Evolutionary conservation across 192 early-diverging fungal genomes (phyloP).

Genomic region (Coemansia sp.): DNA sequence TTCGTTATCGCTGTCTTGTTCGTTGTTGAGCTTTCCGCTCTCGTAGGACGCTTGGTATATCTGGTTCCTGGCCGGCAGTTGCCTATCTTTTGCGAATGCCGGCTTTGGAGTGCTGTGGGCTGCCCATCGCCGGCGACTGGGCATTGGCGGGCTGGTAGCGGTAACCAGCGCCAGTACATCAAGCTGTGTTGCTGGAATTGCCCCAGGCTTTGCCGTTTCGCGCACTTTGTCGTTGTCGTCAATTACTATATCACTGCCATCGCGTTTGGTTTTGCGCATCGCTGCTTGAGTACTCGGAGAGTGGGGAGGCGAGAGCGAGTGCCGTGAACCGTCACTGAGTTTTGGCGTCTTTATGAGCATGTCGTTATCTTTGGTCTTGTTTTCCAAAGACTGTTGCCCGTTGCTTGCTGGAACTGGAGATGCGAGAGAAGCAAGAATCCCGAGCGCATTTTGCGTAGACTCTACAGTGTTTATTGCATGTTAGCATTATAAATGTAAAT

Average conservation of each 20-base stretch:
- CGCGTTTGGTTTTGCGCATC: conserved; percentile 20
- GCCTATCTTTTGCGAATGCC: background rate
- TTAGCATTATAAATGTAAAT: background rate
- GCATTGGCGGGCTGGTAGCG: conserved; percentile 53
- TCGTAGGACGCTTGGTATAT: background rate
- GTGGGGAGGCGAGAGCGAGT: conserved; percentile 30
- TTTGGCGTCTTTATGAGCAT: conserved; percentile 9
- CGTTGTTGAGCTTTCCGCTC: background rate
- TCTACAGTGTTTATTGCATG: conserved; percentile 14
- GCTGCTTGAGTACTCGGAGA: conserved; percentile 45
- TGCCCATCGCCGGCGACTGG: conserved; percentile 42
- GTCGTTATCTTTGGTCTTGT: background rate
- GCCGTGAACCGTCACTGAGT: conserved; percentile 1
- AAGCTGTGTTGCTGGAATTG: conserved; percentile 45
- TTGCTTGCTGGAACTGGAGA: conserved; percentile 28
- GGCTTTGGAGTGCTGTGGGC: conserved; percentile 34
- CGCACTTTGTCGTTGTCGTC: background rate
- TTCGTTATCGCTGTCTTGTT: conserved; percentile 35
- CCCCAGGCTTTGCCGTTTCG: background rate
- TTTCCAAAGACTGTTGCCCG: background rate
- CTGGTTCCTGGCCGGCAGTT: background rate
- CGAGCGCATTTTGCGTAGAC: conserved; percentile 24
- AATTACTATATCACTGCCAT: background rate
- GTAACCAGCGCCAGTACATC: conserved; percentile 52
- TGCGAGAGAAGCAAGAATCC: conserved; percentile 46